Base-by-base conservation (phyloP, 2,329 filamentous ascomycete species). In the Xylaria sp. region DNA sequence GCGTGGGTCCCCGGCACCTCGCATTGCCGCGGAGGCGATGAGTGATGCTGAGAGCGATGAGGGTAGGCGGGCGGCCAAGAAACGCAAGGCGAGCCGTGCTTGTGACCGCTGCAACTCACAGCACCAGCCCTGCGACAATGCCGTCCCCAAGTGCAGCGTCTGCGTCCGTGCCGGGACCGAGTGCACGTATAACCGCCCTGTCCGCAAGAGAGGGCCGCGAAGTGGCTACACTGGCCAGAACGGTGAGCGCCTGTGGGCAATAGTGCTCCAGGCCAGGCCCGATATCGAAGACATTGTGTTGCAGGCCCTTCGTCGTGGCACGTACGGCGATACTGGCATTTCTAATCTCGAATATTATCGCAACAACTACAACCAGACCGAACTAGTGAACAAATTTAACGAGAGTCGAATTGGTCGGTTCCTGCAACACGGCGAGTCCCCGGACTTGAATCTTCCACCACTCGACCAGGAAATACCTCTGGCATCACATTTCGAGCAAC, bases 81-180 rank as follows among this genome's bases (percentile, higher is more conserved):
- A 79, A 72, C 75, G 77, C 67, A 79, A 78, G 74, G 77, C 78
- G 46, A 78, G 76, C 58, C 76, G 77, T 41, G 78, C 77, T 62
- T 84, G 82, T 75, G 83, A 84, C 76, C 83, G 82, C 56, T 84
- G 82, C 70, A 83, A 84, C 69, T 80, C 82, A 62, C 83, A 84
- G 73, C 83, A 84, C 69, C 82, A 84, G 75, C 82, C 83, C 6
- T 85, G 83, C 74, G 83, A 85, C 75, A 85, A 85, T 69, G 82
- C 81, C 58, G 76, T 78, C 54, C 83, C 83, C n/a, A 80, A 82
- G 55, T 85, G 83, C 71, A 79, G 82, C 72, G 83, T 84, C 51
- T 85, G 83, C 62, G 80, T 81, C 62, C 76, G 78, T 20, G 78
- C 77, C n/a, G 77, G 77, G 23, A 77, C 77, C 9, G 77, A 78